Evolutionary conservation across 495 filamentous ascomycete species (phyloP), one percentile per base, ranked within the genome.

Genomic region (Talaromyces stipitatus): DNA sequence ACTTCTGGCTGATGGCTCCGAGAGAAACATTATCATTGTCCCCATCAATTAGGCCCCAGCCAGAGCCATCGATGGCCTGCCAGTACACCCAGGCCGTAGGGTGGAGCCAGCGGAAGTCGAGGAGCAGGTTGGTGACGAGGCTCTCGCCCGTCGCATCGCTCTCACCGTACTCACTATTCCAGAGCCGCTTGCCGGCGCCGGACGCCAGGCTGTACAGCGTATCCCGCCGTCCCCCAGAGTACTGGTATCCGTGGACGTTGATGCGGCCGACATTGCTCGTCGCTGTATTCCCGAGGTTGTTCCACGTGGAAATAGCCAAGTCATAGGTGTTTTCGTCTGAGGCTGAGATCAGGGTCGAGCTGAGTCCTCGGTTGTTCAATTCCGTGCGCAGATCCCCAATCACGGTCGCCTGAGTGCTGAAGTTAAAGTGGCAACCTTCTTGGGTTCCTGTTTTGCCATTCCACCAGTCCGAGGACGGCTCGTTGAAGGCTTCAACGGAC

Each of bases 91-190:
- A 73, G 7, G 66, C 70, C 4, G 68, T 73, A 9, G 70, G 70
- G 45, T 56, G 48, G n/a, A 73, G 60, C 70, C 67, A 73, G 12
- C 60, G 57, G 33, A 73, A 56, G 51, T 73, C 70, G 14, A 73
- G 60, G 27, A 73, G 51, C 36, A 73, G 54, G 45, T 73, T 72
- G 24, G 59, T 64, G 23, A 58, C 66, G 18, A 73, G 60, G 9
- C 55, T 45, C 30, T 60, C 11, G 27, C 70, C 68, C 4, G 66
- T 68, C 4, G 66, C 67, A 46, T 73, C 71, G 23, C 51, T 57
- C 50, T 73, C 70, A 22, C 70, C 70, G 56, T 73, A 73, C 59
- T 73, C 70, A 56, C 68, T 72, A 33, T 73, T 68, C 70, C 70
- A 73, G 8, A 72, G 57, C 53, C 59, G 67, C 54, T 72, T 70